Conservation (phyloP, 306 rosid genomes). For the Dryas alaskensis region DNA sequence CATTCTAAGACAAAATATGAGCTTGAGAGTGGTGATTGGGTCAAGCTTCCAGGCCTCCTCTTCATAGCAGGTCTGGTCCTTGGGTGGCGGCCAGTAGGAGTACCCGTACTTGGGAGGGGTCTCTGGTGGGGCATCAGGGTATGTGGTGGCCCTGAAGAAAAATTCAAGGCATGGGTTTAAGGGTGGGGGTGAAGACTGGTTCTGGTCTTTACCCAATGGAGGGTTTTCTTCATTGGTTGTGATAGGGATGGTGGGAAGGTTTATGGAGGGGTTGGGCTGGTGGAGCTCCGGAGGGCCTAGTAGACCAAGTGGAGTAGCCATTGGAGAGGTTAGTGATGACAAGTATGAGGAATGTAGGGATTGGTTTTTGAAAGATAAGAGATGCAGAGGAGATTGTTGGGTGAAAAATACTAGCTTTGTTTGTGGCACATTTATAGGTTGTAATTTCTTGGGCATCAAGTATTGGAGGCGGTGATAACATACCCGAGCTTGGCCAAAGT, state of each 20-base stretch:
- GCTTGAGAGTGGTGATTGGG: slow-evolving; percentile 5
- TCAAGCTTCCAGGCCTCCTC: not conserved
- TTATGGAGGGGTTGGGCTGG: not conserved
- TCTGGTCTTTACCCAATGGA: not conserved
- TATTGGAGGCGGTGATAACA: no score
- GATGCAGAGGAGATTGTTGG: no score
- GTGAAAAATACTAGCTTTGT: no score
- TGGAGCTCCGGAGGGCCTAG: not conserved
- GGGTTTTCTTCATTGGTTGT: not conserved
- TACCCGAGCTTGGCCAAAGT: no score
- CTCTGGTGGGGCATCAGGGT: no score
- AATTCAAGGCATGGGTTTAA: not conserved
- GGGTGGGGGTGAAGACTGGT: not conserved
- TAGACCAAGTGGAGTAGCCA: not conserved
- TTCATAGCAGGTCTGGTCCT: not conserved
- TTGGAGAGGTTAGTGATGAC: no score
- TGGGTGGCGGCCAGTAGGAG: no score
- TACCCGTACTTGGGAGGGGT: no score
- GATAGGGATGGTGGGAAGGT: not conserved
- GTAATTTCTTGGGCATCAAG: no score
- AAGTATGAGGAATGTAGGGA: no score
- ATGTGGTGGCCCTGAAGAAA: not conserved
- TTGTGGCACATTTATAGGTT: no score
- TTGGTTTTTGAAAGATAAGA: no score
- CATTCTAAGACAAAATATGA: not conserved